A percentile compares a stretch with the other conserved stretches of the same genome.
Evolutionary conservation across 805 yeast species (phyloP).

Genomic region (Candida maesae): DNA sequence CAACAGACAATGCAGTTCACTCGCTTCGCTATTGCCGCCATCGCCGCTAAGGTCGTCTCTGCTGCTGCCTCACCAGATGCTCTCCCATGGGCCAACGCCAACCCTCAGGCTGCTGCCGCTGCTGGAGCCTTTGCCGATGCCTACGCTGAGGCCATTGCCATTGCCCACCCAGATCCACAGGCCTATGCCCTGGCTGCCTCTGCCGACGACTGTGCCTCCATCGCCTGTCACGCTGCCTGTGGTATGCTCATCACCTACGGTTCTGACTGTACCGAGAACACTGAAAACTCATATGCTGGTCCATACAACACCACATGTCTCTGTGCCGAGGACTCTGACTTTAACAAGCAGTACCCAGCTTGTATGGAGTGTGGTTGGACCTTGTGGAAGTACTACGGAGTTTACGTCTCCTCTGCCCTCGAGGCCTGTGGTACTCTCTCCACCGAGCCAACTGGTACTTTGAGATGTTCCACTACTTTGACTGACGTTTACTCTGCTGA

Average conservation of each 20-base stretch:
- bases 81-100: constrained; percentile 16
- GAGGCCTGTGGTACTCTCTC: constrained; percentile 25
- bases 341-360: constrained; percentile 17
- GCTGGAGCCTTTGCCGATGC: constrained; percentile 12
- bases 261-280: constrained; percentile 23
- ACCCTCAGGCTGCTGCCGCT: constrained; percentile 14
- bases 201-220: constrained; percentile 26
- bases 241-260: constrained; percentile 31
- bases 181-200: constrained; percentile 26
- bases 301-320: constrained; percentile 20
- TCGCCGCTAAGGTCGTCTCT: neutral
- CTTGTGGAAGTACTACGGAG: constrained; percentile 30
- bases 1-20: constrained; percentile 2
- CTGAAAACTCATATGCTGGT: constrained; percentile 9
- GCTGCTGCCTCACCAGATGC: constrained; percentile 2
- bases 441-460: constrained; percentile 22
- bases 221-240: constrained; percentile 31
- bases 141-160: constrained; percentile 14
- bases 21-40: neutral
- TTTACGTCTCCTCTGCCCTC: constrained; percentile 26
- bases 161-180: constrained; percentile 20
- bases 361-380: constrained; percentile 37
- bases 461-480: constrained; percentile 16
- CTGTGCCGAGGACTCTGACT: constrained; percentile 23
- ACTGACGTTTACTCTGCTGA: constrained; percentile 11